Evolutionary conservation across 2,329 filamentous ascomycete species (phyloP).

Genomic region (Botrytis fragariae): DNA sequence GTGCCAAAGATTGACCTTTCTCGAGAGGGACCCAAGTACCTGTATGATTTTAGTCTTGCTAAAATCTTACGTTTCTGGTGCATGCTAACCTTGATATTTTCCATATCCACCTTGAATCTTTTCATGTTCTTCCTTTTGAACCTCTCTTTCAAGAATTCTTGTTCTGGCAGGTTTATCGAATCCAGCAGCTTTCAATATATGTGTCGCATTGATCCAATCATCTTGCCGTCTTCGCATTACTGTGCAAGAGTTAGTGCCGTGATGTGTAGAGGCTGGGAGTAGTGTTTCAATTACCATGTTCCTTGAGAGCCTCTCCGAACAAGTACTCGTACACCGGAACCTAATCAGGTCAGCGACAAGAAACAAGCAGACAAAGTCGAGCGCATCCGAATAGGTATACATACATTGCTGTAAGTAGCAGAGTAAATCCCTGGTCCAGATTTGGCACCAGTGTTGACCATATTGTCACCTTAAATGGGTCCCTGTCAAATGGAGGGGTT

Average conservation of each 20-base stretch:
- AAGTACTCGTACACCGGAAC: slow-evolving; percentile 95
- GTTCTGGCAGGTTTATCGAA: slow-evolving; percentile 97
- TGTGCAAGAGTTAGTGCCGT: slow-evolving; percentile 20
- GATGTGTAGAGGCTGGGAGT: not conserved
- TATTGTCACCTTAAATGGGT: slow-evolving; percentile 25
- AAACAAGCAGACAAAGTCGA: not conserved
- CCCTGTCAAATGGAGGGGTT: slow-evolving; percentile 2
- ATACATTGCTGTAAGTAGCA: slow-evolving; percentile 67
- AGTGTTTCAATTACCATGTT: slow-evolving; percentile 56
- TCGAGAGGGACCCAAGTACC: slow-evolving; percentile 94
- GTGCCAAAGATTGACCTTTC: slow-evolving; percentile 76
- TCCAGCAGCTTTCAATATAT: slow-evolving; percentile 94
- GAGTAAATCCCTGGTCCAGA: slow-evolving; percentile 53
- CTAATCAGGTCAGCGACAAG: slow-evolving; percentile 45
- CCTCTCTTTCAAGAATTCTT: slow-evolving; percentile 90
- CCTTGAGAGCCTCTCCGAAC: slow-evolving; percentile 71
- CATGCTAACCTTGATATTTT: slow-evolving; percentile 82
- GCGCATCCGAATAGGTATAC: slow-evolving; percentile 28
- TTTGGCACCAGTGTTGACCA: slow-evolving; percentile 36
- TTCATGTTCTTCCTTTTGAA: slow-evolving; percentile 94
- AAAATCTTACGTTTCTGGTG: not conserved
- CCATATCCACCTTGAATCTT: slow-evolving; percentile 98
- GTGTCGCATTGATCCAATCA: slow-evolving; percentile 99
- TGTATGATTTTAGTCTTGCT: slow-evolving; percentile 41
- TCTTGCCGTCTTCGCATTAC: slow-evolving; percentile 90